Conservation (phyloP, 805 yeast species). For the Lipomyces anomalus region DNA sequence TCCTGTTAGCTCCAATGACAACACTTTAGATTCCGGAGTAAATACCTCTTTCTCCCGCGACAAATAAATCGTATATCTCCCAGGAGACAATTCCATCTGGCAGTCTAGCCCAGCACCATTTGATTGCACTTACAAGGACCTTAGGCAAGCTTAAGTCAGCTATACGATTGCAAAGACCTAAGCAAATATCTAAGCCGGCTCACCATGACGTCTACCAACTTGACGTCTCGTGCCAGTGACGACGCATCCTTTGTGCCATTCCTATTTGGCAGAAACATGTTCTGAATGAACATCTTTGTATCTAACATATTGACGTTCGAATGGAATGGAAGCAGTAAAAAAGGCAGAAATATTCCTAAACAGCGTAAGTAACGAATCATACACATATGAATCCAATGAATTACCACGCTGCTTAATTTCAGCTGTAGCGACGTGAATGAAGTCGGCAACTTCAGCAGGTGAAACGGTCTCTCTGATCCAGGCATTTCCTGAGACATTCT, state of each 20-base stretch:
- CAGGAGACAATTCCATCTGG: conserved; percentile 77
- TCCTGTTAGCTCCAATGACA: not conserved
- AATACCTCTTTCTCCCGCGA: conserved; percentile 42
- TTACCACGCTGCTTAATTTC: conserved; percentile 62
- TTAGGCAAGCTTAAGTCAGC: too few species aligned
- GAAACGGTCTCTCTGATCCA: conserved; percentile 9
- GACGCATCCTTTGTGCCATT: conserved; percentile 37
- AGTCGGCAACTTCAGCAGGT: conserved; percentile 44
- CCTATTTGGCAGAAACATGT: conserved; percentile 41
- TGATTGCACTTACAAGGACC: conserved; percentile 58
- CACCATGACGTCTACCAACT: conserved; percentile 55
- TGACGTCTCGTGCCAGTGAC: conserved; percentile 40
- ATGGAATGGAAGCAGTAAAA: conserved; percentile 69
- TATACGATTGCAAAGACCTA: too few species aligned
- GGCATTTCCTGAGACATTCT: not conserved
- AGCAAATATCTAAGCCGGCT: too few species aligned
- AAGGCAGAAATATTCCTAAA: conserved; percentile 57
- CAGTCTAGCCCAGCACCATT: conserved; percentile 81
- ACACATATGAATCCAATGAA: too few species aligned
- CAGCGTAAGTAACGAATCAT: too few species aligned
- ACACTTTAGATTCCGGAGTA: not conserved
- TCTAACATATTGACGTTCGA: conserved; percentile 52
- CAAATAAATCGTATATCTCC: conserved; percentile 69
- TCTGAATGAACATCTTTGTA: conserved; percentile 51
- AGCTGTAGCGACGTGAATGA: conserved; percentile 64